Percentiles rank a stretch among this genome's conserved stretches.
phyloP scores from a whole-genome alignment of 1,139 yeast genomes.

The Geotrichum aggregatum region DNA sequence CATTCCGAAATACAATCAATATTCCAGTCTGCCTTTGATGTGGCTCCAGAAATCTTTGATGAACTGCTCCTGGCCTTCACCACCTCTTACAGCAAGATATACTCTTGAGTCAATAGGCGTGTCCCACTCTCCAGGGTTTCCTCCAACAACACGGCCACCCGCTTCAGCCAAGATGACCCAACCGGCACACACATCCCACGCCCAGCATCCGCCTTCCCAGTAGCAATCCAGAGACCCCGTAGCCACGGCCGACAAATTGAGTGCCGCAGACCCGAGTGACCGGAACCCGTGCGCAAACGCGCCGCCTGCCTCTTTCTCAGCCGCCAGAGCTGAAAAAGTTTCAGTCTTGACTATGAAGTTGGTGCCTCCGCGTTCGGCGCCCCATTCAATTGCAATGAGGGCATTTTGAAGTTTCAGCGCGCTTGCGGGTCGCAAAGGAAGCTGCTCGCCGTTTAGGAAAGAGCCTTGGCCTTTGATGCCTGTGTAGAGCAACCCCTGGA shows the following conservation, averaged over 20 bases:
- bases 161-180: slow-evolving; percentile 58
- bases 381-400: slow-evolving; percentile 57
- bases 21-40: slow-evolving; percentile 45
- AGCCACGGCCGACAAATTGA: slow-evolving; percentile 53
- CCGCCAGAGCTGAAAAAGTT: slow-evolving; percentile 46
- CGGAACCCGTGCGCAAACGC: slow-evolving; percentile 59
- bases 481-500: slow-evolving; percentile 46
- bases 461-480: slow-evolving; percentile 55
- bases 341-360: slow-evolving; percentile 48
- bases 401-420: slow-evolving; percentile 48
- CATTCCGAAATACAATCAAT: too few species aligned
- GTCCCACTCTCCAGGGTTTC: slow-evolving; percentile 48
- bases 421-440: slow-evolving; percentile 41
- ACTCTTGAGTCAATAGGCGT: slow-evolving; percentile 49
- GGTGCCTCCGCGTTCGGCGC: slow-evolving; percentile 51
- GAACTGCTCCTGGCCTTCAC: slow-evolving; percentile 45
- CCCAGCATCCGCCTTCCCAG: slow-evolving; percentile 63
- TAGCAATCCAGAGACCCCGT: slow-evolving; percentile 54
- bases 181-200: slow-evolving; percentile 66
- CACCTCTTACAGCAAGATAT: slow-evolving; percentile 54
- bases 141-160: slow-evolving; percentile 54
- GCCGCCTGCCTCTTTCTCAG: slow-evolving; percentile 42
- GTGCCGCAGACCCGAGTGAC: slow-evolving; percentile 57
- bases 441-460: slow-evolving; percentile 44
- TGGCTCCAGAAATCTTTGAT: slow-evolving; percentile 49